A percentile compares a stretch with the other conserved stretches of the same genome.
Conservation (phyloP, 768 basidiomycete genomes). For the Pulveroboletus sp. region DNA sequence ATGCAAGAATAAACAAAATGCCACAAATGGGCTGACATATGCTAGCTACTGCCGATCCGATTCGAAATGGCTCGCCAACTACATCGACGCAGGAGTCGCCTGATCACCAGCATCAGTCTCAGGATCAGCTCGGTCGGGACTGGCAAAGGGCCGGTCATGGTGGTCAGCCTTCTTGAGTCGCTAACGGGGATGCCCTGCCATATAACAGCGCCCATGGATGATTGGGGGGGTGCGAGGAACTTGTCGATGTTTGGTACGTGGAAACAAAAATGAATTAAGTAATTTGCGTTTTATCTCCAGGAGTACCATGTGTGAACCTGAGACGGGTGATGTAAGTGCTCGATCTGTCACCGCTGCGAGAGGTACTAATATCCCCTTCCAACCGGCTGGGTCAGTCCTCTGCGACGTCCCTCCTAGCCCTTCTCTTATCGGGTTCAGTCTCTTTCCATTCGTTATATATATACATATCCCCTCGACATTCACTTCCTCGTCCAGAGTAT, state of each 20-base stretch:
- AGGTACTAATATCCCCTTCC: conserved; percentile 6
- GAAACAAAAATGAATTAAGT: conserved; percentile 6
- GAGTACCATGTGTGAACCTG: conserved; percentile 12
- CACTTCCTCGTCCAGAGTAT: conserved; percentile 23
- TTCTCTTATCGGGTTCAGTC: background rate
- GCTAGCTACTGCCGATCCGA: background rate
- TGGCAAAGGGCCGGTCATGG: too few relatives aligned
- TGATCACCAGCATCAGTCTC: too few relatives aligned
- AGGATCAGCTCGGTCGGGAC: background rate
- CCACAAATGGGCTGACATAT: conserved; percentile 1
- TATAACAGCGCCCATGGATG: too few relatives aligned
- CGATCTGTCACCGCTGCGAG: conserved; percentile 11
- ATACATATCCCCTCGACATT: conserved; percentile 11
- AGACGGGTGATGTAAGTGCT: conserved; percentile 16
- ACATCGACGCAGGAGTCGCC: too few relatives aligned
- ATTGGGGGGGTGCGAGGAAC: too few relatives aligned
- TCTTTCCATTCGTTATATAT: conserved; percentile 22
- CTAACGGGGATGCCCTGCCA: too few relatives aligned
- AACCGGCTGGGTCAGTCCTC: background rate
- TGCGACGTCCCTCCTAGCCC: conserved; percentile 4
- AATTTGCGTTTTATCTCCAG: conserved; percentile 24
- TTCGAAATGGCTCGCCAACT: background rate
- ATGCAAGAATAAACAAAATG: too few relatives aligned
- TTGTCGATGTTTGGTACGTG: conserved; percentile 2
- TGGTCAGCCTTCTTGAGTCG: too few relatives aligned